Percentiles rank a stretch among this genome's conserved stretches.
Evolutionary conservation across 768 basidiomycete species (phyloP).

Genomic region (Suillus americanus): DNA sequence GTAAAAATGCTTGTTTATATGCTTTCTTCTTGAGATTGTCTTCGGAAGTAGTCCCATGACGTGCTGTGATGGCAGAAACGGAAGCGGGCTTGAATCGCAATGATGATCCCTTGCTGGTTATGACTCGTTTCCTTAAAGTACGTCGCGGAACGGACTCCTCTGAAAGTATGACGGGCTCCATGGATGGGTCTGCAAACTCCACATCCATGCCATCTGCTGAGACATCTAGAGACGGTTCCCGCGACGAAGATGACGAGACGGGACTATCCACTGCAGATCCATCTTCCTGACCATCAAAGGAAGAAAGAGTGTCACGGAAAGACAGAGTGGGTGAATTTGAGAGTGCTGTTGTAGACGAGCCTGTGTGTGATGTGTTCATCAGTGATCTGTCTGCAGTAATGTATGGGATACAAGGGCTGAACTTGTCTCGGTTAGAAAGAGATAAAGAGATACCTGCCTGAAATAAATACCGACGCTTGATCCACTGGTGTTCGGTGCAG

Average conservation of each 20-base stretch:
- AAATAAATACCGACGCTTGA: slow-evolving; percentile 8
- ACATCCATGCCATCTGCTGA: slow-evolving; percentile 25
- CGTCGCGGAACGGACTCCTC: slow-evolving; percentile 21
- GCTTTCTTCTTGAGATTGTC: slow-evolving; percentile 28
- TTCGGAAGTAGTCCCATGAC: slow-evolving; percentile 26
- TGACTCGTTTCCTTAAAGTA: slow-evolving; percentile 26
- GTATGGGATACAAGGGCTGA: neutral
- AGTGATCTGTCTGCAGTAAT: slow-evolving; percentile 2
- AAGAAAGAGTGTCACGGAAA: slow-evolving; percentile 30
- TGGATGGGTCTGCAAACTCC: slow-evolving; percentile 21
- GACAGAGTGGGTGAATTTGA: slow-evolving; percentile 30
- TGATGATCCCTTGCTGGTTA: slow-evolving; percentile 24
- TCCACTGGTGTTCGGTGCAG: slow-evolving; percentile 13
- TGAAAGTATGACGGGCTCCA: slow-evolving; percentile 25
- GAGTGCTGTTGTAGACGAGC: slow-evolving; percentile 17
- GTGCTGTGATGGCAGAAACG: slow-evolving; percentile 21
- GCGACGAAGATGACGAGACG: slow-evolving; percentile 30
- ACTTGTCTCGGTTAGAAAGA: neutral
- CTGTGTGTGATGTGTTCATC: slow-evolving; percentile 14
- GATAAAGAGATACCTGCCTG: slow-evolving; percentile 12
- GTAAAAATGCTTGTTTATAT: slow-evolving; percentile 22
- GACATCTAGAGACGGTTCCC: slow-evolving; percentile 31
- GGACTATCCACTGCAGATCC: slow-evolving; percentile 28
- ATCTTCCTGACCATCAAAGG: slow-evolving; percentile 32
- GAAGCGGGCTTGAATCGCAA: slow-evolving; percentile 25